A percentile compares a stretch with the other conserved stretches of the same genome.
Conservation (phyloP, 345 rosid genomes). For the Syzygium jambos region DNA sequence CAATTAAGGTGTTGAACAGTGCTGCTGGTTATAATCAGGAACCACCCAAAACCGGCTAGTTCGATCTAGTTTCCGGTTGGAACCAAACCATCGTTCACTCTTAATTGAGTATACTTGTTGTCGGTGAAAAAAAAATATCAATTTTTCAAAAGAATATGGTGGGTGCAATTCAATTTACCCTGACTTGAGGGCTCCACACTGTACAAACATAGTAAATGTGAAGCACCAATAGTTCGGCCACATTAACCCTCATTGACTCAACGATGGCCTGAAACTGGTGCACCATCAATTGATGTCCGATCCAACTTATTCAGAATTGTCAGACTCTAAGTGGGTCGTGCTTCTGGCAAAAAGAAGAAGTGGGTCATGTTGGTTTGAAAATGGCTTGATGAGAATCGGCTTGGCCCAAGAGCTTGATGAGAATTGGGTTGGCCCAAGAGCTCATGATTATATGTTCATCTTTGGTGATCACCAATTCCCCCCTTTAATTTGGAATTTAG, state of each 20-base stretch:
- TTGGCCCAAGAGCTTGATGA: neutral
- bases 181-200: neutral
- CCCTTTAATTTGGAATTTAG: neutral
- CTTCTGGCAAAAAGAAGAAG: neutral
- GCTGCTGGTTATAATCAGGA: too few species aligned
- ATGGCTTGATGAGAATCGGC: neutral
- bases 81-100: too few species aligned
- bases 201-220: neutral
- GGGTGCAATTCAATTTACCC: neutral
- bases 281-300: neutral
- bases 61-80: too few species aligned
- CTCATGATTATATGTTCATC: neutral
- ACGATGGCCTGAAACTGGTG: neutral
- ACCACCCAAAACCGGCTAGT: too few species aligned
- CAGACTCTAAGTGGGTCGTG: neutral
- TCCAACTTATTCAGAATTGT: neutral
- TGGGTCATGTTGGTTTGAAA: neutral
- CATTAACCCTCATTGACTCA: neutral
- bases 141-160: neutral
- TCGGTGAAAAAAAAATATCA: rapidly evolving
- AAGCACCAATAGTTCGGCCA: neutral
- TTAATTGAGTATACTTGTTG: neutral
- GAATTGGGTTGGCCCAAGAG: neutral
- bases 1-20: too few species aligned
- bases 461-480: neutral